phyloP scores from a whole-genome alignment of 73 alveolate species.

The Tetrahymena thermophila region DNA sequence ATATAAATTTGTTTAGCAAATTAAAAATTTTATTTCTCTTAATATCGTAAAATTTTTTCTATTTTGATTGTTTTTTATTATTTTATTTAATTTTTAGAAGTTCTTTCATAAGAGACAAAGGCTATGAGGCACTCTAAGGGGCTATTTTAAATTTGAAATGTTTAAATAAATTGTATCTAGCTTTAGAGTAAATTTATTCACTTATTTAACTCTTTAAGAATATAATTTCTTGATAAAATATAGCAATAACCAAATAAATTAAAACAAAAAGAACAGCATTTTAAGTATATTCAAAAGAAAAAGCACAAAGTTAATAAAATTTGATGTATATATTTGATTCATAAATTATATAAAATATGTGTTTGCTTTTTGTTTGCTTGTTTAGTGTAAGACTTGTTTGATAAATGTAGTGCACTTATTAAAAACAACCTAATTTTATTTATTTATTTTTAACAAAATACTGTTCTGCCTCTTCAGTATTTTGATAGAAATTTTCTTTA shows the following conservation, averaged over 20 bases:
- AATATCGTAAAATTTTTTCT: background rate
- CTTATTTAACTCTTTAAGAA: too few relatives aligned
- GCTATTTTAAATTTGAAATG: background rate
- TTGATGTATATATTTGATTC: background rate
- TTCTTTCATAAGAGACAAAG: background rate
- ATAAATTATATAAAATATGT: background rate
- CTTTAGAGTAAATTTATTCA: background rate
- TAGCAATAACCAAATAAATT: background rate
- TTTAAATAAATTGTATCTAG: too few relatives aligned
- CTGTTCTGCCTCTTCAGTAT: background rate
- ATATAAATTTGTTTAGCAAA: too few relatives aligned
- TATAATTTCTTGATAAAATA: background rate
- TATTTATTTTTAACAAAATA: too few relatives aligned
- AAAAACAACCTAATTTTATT: too few relatives aligned
- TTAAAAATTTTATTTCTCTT: background rate
- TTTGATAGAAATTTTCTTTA: background rate
- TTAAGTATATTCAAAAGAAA: background rate
- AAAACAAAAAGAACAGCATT: background rate
- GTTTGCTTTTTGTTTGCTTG: too few relatives aligned
- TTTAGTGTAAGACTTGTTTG: too few relatives aligned
- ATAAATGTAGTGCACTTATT: too few relatives aligned
- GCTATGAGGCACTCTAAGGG: background rate
- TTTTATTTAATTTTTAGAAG: background rate
- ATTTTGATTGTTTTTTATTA: too few relatives aligned
- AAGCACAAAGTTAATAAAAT: background rate